Percentiles rank a stretch among this genome's conserved stretches.
Evolutionary conservation across 73 alveolate species (phyloP).

Genomic region (Uronychia setigera): DNA sequence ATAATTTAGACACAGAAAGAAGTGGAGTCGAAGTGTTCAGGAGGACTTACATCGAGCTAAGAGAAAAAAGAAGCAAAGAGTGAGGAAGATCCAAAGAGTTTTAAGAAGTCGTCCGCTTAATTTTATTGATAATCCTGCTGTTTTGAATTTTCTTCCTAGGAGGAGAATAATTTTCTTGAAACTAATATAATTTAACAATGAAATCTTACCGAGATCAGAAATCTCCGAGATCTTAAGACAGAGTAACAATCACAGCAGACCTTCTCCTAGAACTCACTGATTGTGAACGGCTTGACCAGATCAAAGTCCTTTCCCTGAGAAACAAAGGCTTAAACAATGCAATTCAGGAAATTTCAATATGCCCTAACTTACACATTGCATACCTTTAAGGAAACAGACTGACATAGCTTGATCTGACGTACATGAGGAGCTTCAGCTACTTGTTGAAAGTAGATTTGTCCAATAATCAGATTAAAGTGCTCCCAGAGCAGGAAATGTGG

Average conservation of each 20-base stretch:
- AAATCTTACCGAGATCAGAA: neutral
- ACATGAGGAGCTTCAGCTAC: conserved; percentile 7
- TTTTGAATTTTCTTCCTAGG: too few species aligned
- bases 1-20: neutral
- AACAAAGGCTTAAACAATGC: conserved; percentile 30
- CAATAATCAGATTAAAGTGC: conserved; percentile 18
- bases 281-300: conserved; percentile 53
- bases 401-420: conserved; percentile 18
- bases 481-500: conserved; percentile 17
- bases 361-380: conserved; percentile 36
- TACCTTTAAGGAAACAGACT: conserved; percentile 40
- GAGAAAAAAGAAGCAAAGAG: neutral
- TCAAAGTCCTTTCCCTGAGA: conserved; percentile 59
- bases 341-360: conserved; percentile 18
- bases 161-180: neutral
- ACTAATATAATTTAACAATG: neutral
- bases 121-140: too few species aligned
- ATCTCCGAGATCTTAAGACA: neutral
- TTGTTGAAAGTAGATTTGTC: conserved; percentile 30
- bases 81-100: too few species aligned
- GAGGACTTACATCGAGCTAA: neutral
- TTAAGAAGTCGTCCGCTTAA: too few species aligned
- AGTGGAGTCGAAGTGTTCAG: neutral
- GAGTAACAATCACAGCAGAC: conserved; percentile 26
- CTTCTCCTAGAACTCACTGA: conserved; percentile 62